Base-by-base conservation (phyloP, 2,329 filamentous ascomycete species). In the Neonectria sp. region DNA sequence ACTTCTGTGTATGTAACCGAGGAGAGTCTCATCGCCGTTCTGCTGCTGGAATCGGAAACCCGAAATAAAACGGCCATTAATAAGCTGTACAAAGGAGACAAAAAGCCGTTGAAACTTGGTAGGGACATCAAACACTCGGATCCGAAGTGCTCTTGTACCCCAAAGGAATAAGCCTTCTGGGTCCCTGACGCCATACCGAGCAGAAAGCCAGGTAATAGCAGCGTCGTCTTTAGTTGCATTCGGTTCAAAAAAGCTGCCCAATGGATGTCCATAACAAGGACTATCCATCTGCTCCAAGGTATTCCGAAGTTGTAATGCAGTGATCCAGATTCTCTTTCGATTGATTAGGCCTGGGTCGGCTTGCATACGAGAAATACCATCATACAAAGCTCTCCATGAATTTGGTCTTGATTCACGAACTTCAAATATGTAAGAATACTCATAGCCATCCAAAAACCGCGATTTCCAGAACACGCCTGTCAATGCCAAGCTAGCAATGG, bases 401-500 rank as follows among this genome's bases (percentile, higher is more conserved):
- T 27, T 21, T 2, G 57, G 60, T 11, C 33, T 55, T 2, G 51
- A 43, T 21, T 31, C 52, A 6, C 31, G 52, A 17, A 43, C 56
- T 17, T 67, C 57, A 3, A 55, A 60, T 4, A 68, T 60, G 15
- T 67, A 58, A 15, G 65, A 46, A 27, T 49, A 69, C 15, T 69
- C 67, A 5, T 61, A 35, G 0, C 60, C 60, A 13, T 53, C 33
- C 1, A 5, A 9, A 15, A 69, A 69, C 6, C 67, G 35, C 2
- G 67, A 69, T 6, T 55, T 65, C 67, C 60, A 69, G 27, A 69
- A 69, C 2, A 57, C 21, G 24, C 64, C 65, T 12, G 64, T 45
- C 6, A 68, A 48, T 21, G 24, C 40, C 6, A 57, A 24, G 2
- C 40, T 37, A 1, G 64, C 64, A 25, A 67, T 61, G 2, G 57